phyloP scores from a whole-genome alignment of 106 monocot genomes.

The Acorus calamus region DNA sequence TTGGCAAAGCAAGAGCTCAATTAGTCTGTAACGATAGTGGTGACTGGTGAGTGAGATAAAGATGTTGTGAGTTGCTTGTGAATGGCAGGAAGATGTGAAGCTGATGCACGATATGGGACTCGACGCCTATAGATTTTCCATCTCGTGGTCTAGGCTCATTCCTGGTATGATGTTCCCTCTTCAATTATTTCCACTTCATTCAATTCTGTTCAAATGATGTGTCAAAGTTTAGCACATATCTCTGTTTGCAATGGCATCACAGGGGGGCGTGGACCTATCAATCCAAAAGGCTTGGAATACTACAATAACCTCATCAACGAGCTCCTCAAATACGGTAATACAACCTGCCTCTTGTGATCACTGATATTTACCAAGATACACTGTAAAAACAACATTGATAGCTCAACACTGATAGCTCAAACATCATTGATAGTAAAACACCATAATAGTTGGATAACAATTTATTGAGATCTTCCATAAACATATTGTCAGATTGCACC shows the following conservation, averaged over 20 bases:
- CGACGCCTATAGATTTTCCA: conserved; percentile 58
- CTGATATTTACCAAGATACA: no score
- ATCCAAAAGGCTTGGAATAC: conserved; percentile 38
- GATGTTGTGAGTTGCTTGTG: not conserved
- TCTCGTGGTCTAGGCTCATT: conserved; percentile 57
- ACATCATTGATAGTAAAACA: no score
- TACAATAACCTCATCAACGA: conserved; percentile 58
- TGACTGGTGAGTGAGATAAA: no score
- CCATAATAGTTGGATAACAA: no score
- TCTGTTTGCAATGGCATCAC: not conserved
- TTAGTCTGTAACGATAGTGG: no score
- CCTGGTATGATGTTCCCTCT: conserved; percentile 18
- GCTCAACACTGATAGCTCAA: no score
- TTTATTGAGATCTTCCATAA: no score
- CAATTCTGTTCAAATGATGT: not conserved
- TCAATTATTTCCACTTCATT: not conserved
- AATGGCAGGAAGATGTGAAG: conserved; percentile 55
- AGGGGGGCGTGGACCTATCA: conserved; percentile 49
- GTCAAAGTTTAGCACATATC: not conserved
- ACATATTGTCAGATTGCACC: no score
- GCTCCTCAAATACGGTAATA: conserved; percentile 32
- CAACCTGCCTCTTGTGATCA: not conserved
- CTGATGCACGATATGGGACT: conserved; percentile 58
- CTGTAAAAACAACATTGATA: no score
- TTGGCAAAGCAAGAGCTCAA: not conserved